These are phyloP conservation scores for Penicillium verhagenii DNA, from an alignment of 495 filamentous ascomycete species.

Conservation along the genomic window DNA sequence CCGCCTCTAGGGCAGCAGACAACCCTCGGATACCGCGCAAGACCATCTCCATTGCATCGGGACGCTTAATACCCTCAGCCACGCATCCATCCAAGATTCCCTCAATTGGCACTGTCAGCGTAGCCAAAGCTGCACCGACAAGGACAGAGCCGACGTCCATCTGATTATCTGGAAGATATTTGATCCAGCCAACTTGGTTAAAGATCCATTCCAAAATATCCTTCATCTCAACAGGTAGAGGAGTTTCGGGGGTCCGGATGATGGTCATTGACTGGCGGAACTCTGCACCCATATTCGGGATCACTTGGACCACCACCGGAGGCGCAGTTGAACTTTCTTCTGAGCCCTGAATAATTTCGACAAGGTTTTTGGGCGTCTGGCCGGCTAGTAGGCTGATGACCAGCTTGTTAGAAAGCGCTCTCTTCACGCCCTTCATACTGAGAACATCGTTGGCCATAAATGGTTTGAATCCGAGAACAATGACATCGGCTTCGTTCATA, in stretches of 20 bases:
- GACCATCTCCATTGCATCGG: conserved; percentile 35
- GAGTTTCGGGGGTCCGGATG: conserved; percentile 21
- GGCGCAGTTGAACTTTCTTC: not conserved
- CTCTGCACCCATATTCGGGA: conserved; percentile 37
- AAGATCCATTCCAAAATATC: conserved; percentile 28
- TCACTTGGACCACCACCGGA: conserved; percentile 31
- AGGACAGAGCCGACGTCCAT: conserved; percentile 35
- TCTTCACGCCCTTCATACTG: conserved; percentile 18
- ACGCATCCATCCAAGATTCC: conserved; percentile 42
- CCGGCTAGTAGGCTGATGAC: conserved; percentile 84
- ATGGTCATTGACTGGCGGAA: conserved; percentile 37
- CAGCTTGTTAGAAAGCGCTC: conserved; percentile 65
- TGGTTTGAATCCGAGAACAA: conserved; percentile 39
- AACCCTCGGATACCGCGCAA: conserved; percentile 33
- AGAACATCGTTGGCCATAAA: conserved; percentile 35
- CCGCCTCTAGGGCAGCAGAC: conserved; percentile 30
- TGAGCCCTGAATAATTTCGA: conserved; percentile 53
- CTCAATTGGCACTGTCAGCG: conserved; percentile 35
- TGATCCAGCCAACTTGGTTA: conserved; percentile 31
- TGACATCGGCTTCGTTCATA: conserved; percentile 30
- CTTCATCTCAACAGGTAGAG: conserved; percentile 9
- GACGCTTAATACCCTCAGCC: conserved; percentile 33
- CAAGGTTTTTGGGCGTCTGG: conserved; percentile 65
- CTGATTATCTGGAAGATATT: conserved; percentile 24
- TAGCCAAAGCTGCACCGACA: conserved; percentile 31